A percentile compares a stretch with the other conserved stretches of the same genome.
phyloP scores from a whole-genome alignment of 139 green algal genomes.

The Picochlorum costavermella region DNA sequence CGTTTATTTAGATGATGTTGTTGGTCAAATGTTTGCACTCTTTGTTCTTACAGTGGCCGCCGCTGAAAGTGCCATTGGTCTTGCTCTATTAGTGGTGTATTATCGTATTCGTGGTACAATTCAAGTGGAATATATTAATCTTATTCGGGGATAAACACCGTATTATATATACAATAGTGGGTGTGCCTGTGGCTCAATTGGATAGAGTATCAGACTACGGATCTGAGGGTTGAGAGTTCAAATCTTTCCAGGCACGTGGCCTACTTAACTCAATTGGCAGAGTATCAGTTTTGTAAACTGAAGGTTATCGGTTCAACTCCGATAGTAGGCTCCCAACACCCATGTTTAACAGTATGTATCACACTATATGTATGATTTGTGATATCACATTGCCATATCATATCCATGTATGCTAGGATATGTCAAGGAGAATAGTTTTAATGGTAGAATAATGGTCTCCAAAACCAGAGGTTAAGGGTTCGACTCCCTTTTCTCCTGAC shows the following conservation, averaged over 20 bases:
- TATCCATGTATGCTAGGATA: not conserved
- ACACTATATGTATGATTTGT: constrained; percentile 1
- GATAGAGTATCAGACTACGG: constrained; percentile 41
- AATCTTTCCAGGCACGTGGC: constrained; percentile 27
- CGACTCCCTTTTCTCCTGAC: constrained; percentile 26
- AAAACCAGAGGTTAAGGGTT: constrained; percentile 30
- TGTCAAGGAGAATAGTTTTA: constrained; percentile 28
- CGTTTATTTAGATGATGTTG: constrained; percentile 47
- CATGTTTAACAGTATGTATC: constrained; percentile 1
- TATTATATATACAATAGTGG: not conserved
- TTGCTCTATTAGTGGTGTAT: constrained; percentile 48
- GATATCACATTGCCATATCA: not conserved
- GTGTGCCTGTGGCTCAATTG: constrained; percentile 35
- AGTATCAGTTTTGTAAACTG: constrained; percentile 27
- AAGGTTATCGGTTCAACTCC: constrained; percentile 17
- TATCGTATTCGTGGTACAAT: constrained; percentile 49
- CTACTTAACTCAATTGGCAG: constrained; percentile 30
- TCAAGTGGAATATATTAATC: constrained; percentile 51
- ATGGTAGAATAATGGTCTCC: constrained; percentile 37
- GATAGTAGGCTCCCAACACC: constrained; percentile 5
- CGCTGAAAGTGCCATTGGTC: constrained; percentile 46
- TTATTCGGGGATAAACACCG: constrained; percentile 37
- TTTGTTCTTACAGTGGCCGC: constrained; percentile 48
- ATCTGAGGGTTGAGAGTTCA: constrained; percentile 34
- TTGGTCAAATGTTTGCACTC: constrained; percentile 52